A percentile compares a stretch with the other conserved stretches of the same genome.
These are phyloP conservation scores for Colletotrichum lupini DNA, from an alignment of 2,329 filamentous ascomycete genomes.

Conservation along the genomic window DNA sequence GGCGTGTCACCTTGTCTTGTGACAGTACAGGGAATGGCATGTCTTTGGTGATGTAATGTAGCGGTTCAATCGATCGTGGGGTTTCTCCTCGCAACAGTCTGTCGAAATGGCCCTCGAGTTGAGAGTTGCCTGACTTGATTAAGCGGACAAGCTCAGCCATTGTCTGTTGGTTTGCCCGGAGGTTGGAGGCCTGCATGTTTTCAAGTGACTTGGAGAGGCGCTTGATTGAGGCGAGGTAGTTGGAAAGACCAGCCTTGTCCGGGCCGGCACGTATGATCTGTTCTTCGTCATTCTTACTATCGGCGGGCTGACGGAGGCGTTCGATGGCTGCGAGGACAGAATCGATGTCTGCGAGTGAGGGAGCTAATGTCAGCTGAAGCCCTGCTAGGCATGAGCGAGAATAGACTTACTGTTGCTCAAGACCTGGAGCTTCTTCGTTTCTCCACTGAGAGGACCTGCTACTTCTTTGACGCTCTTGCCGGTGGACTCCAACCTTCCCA, in stretches of 20 bases:
- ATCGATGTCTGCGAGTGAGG: conserved; percentile 75
- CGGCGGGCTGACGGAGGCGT: conserved; percentile 86
- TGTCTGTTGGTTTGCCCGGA: conserved; percentile 91
- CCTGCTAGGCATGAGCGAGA: not conserved
- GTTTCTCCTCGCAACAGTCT: conserved; percentile 81
- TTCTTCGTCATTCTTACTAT: conserved; percentile 92
- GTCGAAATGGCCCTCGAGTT: conserved; percentile 87
- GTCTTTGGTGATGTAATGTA: conserved; percentile 94
- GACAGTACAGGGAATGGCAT: conserved; percentile 84
- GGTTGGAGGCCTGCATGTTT: conserved; percentile 89
- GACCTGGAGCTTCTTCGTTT: conserved; percentile 90
- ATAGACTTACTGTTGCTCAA: conserved; percentile 78
- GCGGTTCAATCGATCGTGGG: conserved; percentile 82
- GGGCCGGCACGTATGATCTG: conserved; percentile 90
- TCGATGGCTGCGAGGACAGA: conserved; percentile 88
- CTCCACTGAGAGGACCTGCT: conserved; percentile 90
- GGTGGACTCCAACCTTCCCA: conserved; percentile 85
- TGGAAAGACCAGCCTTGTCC: conserved; percentile 81
- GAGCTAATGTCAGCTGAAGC: conserved; percentile 36
- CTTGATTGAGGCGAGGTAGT: conserved; percentile 90
- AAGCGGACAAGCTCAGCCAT: conserved; percentile 83
- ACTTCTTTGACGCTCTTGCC: conserved; percentile 93
- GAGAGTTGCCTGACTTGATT: conserved; percentile 81
- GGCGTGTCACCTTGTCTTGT: conserved; percentile 78
- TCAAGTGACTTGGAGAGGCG: conserved; percentile 85